phyloP scores from a whole-genome alignment of 345 rosid genomes.

The Kandelia obovata region DNA sequence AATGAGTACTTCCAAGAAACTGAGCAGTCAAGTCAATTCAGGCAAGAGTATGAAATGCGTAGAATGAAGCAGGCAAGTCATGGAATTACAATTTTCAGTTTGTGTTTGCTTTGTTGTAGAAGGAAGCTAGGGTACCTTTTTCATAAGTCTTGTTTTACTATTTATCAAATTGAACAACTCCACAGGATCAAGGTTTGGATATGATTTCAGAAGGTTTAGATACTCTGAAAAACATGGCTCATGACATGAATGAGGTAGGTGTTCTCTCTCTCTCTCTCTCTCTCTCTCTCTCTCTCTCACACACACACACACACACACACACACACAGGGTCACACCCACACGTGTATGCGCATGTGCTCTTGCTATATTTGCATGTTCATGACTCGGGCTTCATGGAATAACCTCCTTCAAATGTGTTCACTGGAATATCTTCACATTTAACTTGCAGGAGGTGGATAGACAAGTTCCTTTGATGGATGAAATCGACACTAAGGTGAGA shows the following conservation, averaged over 20 bases:
- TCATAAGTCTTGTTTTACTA: neutral
- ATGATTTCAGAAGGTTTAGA: constrained; percentile 93
- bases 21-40: constrained; percentile 70
- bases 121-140: constrained; percentile 1
- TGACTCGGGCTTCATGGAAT: too few species aligned
- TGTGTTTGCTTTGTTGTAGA: constrained; percentile 11
- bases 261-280: neutral
- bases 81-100: neutral
- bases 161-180: too few species aligned
- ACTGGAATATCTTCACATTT: constrained; percentile 1
- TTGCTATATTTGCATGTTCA: too few species aligned
- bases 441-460: constrained; percentile 82
- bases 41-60: constrained; percentile 96
- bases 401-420: too few species aligned
- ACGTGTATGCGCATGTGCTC: too few species aligned
- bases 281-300: too few species aligned
- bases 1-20: constrained; percentile 82
- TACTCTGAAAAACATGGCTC: constrained; percentile 94
- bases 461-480: constrained; percentile 98
- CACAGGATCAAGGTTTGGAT: constrained; percentile 93
- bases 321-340: too few species aligned
- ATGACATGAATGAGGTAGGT: constrained; percentile 92
- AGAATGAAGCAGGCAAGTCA: constrained; percentile 72
- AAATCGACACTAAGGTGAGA: constrained; percentile 86
- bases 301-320: too few species aligned